Base-by-base conservation (phyloP, 495 filamentous ascomycete species). In the Parathielavia appendiculata region DNA sequence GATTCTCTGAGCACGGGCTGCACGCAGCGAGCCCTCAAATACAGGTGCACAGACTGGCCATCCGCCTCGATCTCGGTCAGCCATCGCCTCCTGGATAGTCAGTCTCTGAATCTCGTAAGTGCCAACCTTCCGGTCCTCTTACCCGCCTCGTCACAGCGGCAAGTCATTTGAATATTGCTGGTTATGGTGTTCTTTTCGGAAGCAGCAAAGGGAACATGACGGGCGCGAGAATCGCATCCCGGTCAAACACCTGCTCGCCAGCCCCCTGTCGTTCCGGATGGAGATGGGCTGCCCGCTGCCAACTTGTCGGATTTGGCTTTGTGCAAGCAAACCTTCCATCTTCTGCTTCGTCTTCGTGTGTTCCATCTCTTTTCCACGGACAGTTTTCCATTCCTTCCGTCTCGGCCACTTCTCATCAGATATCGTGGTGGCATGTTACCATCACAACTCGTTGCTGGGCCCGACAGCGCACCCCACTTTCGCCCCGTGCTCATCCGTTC, bases 381-480 rank as follows among this genome's bases (percentile, higher is more conserved):
- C 13, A 3, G 43, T 46, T 19, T 19, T 46, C 22, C 26, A 30
- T 30, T 30, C 26, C 26, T 30, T 30, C 26, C 6, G 26, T 30
- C 26, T 30, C 26, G 41, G 51, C 36, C 7, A 32, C 19, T 23
- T 9, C 8, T 12, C 23, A 17, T 17, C 23, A 1, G 3, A 6
- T 54, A 5, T 30, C 5, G 26, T 30, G 26, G 26, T 30, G 26
- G 26, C 26, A 30, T 30, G 26, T 30, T 30, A 30, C 38, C 51
- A 22, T 16, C 10, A 17, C 46, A 35, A 5, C 10, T 4, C 17
- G 2, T 30, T 30, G 26, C 26, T 30, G 26, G 26, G 26, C 26
- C 26, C 2, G 26, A 6, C 26, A 6, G 26, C 26, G 26, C 26
- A 23, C 55, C 55, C 55, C 45, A 48, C 45, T 57, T 57, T 41